phyloP scores from a whole-genome alignment of 345 rosid species.

The Salix brachista region DNA sequence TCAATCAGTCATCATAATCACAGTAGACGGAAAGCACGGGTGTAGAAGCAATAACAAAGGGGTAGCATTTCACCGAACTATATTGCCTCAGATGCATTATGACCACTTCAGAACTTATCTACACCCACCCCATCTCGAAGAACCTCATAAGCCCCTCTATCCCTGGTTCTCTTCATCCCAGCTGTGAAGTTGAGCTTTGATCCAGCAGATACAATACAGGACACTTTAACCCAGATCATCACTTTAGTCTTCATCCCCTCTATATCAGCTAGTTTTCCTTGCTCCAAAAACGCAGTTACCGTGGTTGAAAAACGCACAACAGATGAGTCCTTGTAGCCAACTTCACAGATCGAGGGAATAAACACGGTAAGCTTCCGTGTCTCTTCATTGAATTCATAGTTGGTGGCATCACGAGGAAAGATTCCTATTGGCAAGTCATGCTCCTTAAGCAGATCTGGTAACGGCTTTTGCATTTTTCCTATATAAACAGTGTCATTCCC shows the following conservation, averaged over 20 bases:
- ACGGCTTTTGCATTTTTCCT: conserved; percentile 97
- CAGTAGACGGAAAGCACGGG: conserved; percentile 5
- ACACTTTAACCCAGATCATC: conserved; percentile 86
- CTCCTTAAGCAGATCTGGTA: conserved; percentile 80
- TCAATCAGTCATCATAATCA: conserved; percentile 2
- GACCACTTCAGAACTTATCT: conserved; percentile 59
- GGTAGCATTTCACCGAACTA: conserved; percentile 3
- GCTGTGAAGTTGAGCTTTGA: conserved; percentile 75
- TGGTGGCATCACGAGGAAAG: conserved; percentile 91
- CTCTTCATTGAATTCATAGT: conserved; percentile 90
- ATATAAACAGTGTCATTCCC: conserved; percentile 5
- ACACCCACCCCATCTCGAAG: conserved; percentile 59
- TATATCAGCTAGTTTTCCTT: conserved; percentile 75
- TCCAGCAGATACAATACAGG: conserved; percentile 56
- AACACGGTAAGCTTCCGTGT: conserved; percentile 66
- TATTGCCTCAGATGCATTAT: not conserved
- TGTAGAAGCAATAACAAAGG: not conserved
- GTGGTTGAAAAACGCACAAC: conserved; percentile 65
- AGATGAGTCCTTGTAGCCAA: conserved; percentile 84
- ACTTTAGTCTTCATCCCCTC: conserved; percentile 92
- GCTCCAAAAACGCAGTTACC: conserved; percentile 68
- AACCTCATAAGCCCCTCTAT: conserved; percentile 76
- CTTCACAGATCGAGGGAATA: conserved; percentile 76
- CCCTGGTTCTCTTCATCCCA: conserved; percentile 74
- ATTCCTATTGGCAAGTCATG: conserved; percentile 76